phyloP scores from a whole-genome alignment of 202 grass and related monocot genomes.

The Carex sylvatica region DNA sequence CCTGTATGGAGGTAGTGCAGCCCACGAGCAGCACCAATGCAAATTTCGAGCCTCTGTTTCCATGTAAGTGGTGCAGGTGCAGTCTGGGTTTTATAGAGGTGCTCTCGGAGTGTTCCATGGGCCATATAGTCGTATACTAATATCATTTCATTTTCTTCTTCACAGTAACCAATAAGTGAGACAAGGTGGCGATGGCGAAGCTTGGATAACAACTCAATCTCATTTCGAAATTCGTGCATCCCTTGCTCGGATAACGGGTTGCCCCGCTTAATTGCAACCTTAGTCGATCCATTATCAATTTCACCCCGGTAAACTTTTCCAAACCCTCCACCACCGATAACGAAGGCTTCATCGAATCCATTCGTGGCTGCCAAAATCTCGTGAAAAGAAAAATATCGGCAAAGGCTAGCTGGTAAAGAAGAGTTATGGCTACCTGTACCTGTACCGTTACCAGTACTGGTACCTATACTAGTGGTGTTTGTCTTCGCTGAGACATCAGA shows the following conservation, averaged over 20 bases:
- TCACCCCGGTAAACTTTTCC: slow-evolving; percentile 66
- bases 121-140: slow-evolving; percentile 25
- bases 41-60: slow-evolving; percentile 46
- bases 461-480: slow-evolving; percentile 19
- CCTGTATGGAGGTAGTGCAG: slow-evolving; percentile 81
- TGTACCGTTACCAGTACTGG: background rate
- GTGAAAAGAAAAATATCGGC: slow-evolving; percentile 51
- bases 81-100: slow-evolving; percentile 14
- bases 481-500: slow-evolving; percentile 31
- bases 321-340: slow-evolving; percentile 70
- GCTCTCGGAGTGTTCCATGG: slow-evolving; percentile 6
- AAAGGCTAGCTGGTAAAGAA: slow-evolving; percentile 45
- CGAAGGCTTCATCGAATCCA: slow-evolving; percentile 36
- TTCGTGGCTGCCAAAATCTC: slow-evolving; percentile 59
- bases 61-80: slow-evolving; percentile 30
- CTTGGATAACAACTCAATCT: slow-evolving; percentile 71
- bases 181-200: slow-evolving; percentile 68
- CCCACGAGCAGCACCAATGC: slow-evolving; percentile 57
- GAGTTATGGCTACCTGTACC: slow-evolving; percentile 16
- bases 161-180: slow-evolving; percentile 64
- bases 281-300: slow-evolving; percentile 43
- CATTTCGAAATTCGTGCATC: slow-evolving; percentile 61
- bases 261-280: slow-evolving; percentile 68
- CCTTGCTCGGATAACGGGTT: slow-evolving; percentile 62
- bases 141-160: slow-evolving; percentile 66